phyloP scores from a whole-genome alignment of 75 land plant genomes.

The Pinus tabuliformis region DNA sequence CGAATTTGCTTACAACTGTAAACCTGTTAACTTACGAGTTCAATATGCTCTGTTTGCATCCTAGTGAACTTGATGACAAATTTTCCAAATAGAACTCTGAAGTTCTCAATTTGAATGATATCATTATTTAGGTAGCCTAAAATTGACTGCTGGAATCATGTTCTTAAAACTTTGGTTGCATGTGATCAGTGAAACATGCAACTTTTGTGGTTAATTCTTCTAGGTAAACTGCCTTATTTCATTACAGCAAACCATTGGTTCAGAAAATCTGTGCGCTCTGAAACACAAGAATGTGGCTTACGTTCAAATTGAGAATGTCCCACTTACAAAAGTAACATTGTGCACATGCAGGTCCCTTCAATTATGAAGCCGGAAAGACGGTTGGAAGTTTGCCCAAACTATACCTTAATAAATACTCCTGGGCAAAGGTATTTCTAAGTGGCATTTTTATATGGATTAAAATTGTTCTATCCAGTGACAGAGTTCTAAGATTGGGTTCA shows the following conservation, averaged over 20 bases:
- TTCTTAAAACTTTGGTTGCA: not conserved
- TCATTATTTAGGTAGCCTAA: not conserved
- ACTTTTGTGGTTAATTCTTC: not conserved
- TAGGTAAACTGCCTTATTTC: constrained; percentile 2
- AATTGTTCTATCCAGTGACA: not conserved
- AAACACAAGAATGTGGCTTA: not conserved
- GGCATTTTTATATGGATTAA: not conserved
- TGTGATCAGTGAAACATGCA: not conserved
- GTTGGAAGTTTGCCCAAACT: constrained; percentile 43
- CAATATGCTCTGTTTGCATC: not conserved
- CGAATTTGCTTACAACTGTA: not conserved
- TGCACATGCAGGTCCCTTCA: constrained; percentile 65
- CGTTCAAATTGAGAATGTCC: not conserved
- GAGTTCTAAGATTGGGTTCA: constrained; percentile 1
- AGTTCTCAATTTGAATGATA: not conserved
- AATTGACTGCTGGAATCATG: not conserved
- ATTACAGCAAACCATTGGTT: not conserved
- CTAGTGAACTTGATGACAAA: not conserved
- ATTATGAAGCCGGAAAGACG: constrained; percentile 42
- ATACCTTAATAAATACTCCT: constrained; percentile 76
- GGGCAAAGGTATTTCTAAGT: constrained; percentile 74
- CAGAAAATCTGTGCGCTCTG: not conserved
- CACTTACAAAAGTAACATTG: not conserved
- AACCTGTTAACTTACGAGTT: not conserved
- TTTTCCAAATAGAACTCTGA: not conserved